These are phyloP conservation scores for Leptodermis oblonga DNA, from an alignment of 257 asterid species.

Conservation along the genomic window DNA sequence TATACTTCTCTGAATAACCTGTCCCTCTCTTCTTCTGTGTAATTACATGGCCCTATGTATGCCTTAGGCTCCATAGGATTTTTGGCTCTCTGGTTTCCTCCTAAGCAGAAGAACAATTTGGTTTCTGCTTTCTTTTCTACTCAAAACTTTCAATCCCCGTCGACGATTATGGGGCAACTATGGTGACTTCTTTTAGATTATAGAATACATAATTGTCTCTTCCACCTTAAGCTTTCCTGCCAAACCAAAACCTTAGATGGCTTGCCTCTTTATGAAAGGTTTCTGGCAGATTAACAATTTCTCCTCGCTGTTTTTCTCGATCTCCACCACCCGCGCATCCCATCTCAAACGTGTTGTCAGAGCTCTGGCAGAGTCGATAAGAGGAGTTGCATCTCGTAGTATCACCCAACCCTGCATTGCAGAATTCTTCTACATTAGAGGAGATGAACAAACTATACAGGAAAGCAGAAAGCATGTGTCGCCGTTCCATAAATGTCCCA, in stretches of 20 bases:
- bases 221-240: slow-evolving; percentile 21
- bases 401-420: slow-evolving; percentile 88
- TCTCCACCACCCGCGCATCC: slow-evolving; percentile 95
- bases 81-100: slow-evolving; percentile 18
- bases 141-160: slow-evolving; percentile 41
- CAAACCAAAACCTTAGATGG: slow-evolving; percentile 38
- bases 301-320: slow-evolving; percentile 77
- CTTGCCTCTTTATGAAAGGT: slow-evolving; percentile 68
- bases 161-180: slow-evolving; percentile 30
- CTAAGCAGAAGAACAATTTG: slow-evolving; percentile 14
- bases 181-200: slow-evolving; percentile 21
- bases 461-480: not conserved
- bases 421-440: slow-evolving; percentile 16
- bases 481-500: not conserved
- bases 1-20: slow-evolving; percentile 30
- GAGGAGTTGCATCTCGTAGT: slow-evolving; percentile 57
- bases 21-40: slow-evolving; percentile 28
- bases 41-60: slow-evolving; percentile 53
- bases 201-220: slow-evolving; percentile 36
- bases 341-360: slow-evolving; percentile 75
- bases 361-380: slow-evolving; percentile 75
- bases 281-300: slow-evolving; percentile 95
- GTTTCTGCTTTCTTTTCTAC: slow-evolving; percentile 31
- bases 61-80: slow-evolving; percentile 72
- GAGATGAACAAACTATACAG: not conserved